A percentile compares a stretch with the other conserved stretches of the same genome.
phyloP scores from a whole-genome alignment of 1,139 yeast species.

The Debaryomyces udenii region DNA sequence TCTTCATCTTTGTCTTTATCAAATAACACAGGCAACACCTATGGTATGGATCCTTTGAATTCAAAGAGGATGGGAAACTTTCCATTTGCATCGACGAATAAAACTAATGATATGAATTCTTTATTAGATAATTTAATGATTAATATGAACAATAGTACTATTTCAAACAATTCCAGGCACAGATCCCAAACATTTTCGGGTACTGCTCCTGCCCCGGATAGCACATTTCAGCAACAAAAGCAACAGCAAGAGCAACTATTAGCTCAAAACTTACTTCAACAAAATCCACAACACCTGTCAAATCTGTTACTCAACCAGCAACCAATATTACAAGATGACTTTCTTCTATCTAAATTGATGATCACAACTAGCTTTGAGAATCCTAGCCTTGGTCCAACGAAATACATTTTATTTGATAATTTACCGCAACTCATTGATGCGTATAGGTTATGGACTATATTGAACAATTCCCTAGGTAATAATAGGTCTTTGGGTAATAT shows the following conservation, averaged over 20 bases:
- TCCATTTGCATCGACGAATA: slow-evolving; percentile 19
- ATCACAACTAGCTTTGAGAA: slow-evolving; percentile 68
- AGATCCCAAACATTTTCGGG: slow-evolving; percentile 52
- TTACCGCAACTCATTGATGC: slow-evolving; percentile 57
- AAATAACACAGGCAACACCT: slow-evolving; percentile 11
- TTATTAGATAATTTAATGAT: slow-evolving; percentile 39
- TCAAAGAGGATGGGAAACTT: slow-evolving; percentile 18
- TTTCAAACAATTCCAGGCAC: slow-evolving; percentile 24
- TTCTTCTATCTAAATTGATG: slow-evolving; percentile 46
- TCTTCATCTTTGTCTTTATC: slow-evolving; percentile 16
- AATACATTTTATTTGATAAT: slow-evolving; percentile 75
- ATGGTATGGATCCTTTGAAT: slow-evolving; percentile 18
- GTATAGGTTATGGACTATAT: slow-evolving; percentile 36
- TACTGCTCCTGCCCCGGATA: slow-evolving; percentile 29
- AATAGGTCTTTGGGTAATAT: slow-evolving; percentile 31
- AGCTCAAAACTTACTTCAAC: slow-evolving; percentile 19
- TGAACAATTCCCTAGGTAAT: slow-evolving; percentile 31
- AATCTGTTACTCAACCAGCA: slow-evolving; percentile 16
- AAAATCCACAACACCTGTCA: slow-evolving; percentile 10
- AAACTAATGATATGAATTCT: slow-evolving; percentile 32
- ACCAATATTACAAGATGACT: slow-evolving; percentile 55
- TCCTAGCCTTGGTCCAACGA: slow-evolving; percentile 73
- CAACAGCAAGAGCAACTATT: slow-evolving; percentile 4
- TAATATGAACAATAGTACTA: slow-evolving; percentile 18
- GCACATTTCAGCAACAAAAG: slow-evolving; percentile 1